Base-by-base conservation (phyloP, 139 green algal genomes). In the Protoeuglena noctilucae region DNA sequence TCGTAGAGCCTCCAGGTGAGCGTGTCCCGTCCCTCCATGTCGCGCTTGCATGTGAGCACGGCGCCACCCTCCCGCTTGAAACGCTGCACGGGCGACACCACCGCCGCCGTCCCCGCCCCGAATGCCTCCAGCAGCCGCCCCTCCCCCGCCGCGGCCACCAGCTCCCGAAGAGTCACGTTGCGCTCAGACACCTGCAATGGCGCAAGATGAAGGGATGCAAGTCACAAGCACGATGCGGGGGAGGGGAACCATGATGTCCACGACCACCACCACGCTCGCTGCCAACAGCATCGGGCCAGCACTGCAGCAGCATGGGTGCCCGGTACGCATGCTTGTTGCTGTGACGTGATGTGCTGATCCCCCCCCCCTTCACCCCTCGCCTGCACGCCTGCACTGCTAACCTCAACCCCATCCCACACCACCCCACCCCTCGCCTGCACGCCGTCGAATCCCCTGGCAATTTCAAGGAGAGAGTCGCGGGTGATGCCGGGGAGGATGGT, bases 401-500 rank as follows among this genome's bases (percentile, higher is more conserved):
- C 61, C n/a, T n/a, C n/a, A n/a, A n/a, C n/a, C n/a, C n/a, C n/a
- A n/a, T n/a, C n/a, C n/a, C n/a, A n/a, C n/a, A n/a, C n/a, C n/a
- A n/a, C n/a, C n/a, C n/a, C n/a, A n/a, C n/a, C n/a, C n/a, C n/a
- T n/a, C n/a, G n/a, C 51, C 29, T 57, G n/a, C n/a, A n/a, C n/a
- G n/a, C n/a, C n/a, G n/a, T n/a, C n/a, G n/a, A 70, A 87, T 16
- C 17, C 6, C 25, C 55, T 47, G 1, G 50, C 50, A 9, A 93
- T 66, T 61, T 71, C 31, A 26, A 87, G 58, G 14, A 93, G 74
- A 3, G 71, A 82, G 52, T 80, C 73, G 1, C 84, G 57, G 0
- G 84, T 93, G 16, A 93, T 60, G 4, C 83, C 83, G 2, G 84
- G 81, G 39, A 93, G 58, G 34, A 93, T 89, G 29, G 75, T 86